These are phyloP conservation scores for Coemansia sp. DNA, from an alignment of 192 early-diverging fungal species.

Conservation along the genomic window DNA sequence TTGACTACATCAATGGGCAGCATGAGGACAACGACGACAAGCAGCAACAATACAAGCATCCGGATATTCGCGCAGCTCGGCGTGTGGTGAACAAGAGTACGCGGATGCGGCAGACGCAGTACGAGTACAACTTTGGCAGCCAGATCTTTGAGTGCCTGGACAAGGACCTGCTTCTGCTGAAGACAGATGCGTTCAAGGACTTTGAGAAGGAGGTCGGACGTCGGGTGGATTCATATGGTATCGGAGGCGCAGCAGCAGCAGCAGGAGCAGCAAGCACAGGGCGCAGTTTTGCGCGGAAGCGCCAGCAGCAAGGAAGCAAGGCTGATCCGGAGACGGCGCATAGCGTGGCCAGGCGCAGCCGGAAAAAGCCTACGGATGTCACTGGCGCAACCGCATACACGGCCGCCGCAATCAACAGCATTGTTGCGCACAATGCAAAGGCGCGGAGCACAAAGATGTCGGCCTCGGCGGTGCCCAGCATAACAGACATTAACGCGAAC, in stretches of 20 bases:
- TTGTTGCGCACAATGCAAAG: constrained; percentile 44
- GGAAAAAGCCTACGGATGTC: constrained; percentile 31
- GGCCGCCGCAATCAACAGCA: constrained; percentile 46
- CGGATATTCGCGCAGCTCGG: constrained; percentile 23
- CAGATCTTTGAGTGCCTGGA: constrained; percentile 52
- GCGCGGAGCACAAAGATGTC: constrained; percentile 19
- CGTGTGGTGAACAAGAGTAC: constrained; percentile 47
- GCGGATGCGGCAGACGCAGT: constrained; percentile 47
- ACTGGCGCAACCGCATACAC: constrained; percentile 45
- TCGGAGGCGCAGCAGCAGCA: background rate
- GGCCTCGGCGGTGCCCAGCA: background rate
- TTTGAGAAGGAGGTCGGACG: constrained; percentile 8
- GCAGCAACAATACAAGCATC: background rate
- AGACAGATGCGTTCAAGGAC: constrained; percentile 42
- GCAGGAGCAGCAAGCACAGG: background rate
- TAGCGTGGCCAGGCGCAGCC: constrained; percentile 4
- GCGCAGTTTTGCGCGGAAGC: background rate
- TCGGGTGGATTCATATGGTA: background rate
- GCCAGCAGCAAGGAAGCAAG: background rate
- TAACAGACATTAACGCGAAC: background rate
- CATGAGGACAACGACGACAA: constrained; percentile 6
- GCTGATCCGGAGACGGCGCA: background rate
- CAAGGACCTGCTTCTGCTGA: constrained; percentile 42
- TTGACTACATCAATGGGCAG: constrained; percentile 48
- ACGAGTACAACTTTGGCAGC: constrained; percentile 53